phyloP scores from a whole-genome alignment of 2,329 filamentous ascomycete species.

The Xylaria multiplex region DNA sequence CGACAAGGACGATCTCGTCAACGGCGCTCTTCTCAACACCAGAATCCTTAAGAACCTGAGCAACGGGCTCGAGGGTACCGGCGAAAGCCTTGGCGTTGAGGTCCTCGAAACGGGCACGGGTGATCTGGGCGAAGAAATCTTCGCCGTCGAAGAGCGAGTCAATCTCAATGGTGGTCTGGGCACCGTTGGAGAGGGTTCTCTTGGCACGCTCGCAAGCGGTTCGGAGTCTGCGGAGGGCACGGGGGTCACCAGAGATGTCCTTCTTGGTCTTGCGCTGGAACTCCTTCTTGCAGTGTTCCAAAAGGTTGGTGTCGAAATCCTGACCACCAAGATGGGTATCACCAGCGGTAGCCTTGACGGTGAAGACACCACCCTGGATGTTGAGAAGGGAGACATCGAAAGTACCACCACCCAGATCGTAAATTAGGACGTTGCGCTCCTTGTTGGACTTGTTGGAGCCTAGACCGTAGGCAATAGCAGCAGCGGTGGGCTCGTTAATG shows the following conservation, averaged over 20 bases:
- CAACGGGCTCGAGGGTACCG: constrained; percentile 93
- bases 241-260: constrained; percentile 69
- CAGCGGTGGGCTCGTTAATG: constrained; percentile 99
- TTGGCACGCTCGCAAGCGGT: constrained; percentile 99
- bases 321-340: constrained; percentile 96
- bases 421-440: constrained; percentile 99
- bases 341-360: constrained; percentile 97
- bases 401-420: constrained; percentile 99
- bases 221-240: constrained; percentile 93
- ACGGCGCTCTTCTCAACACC: constrained; percentile 87
- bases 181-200: constrained; percentile 96
- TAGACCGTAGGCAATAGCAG: constrained; percentile 97
- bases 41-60: constrained; percentile 96
- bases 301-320: constrained; percentile 95
- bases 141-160: constrained; percentile 98
- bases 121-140: constrained; percentile 97
- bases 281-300: constrained; percentile 97
- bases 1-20: constrained; percentile 98
- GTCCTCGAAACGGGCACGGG: constrained; percentile 98
- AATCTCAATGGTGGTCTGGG: constrained; percentile 97
- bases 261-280: constrained; percentile 83
- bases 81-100: constrained; percentile 95
- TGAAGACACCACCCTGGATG: constrained; percentile 99
- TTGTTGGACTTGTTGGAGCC: constrained; percentile 94
- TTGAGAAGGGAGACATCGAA: constrained; percentile 99